Evolutionary conservation across 192 early-diverging fungal genomes (phyloP), one percentile per base, ranked within the genome.

Genomic region (Rhizophlyctis rosea): DNA sequence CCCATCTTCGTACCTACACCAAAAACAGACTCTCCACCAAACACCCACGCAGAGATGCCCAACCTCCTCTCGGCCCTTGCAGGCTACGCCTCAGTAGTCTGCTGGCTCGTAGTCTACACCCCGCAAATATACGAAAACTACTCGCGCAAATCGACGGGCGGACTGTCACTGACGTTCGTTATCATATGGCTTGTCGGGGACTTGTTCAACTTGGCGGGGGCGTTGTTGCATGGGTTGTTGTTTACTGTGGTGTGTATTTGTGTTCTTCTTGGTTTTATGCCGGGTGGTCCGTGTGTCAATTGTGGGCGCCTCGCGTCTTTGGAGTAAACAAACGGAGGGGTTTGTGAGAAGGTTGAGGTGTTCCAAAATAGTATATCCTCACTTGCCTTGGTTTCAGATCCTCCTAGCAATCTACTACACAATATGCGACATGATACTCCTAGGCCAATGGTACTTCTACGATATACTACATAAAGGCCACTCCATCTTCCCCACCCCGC

Each of bases 121-220:
- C 91, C 91, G 84, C 90, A 93, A 78, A 73, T 93, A 30, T 86
- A 73, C 62, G 78, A 84, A 60, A 93, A 91, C 75, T 91, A 90
- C 76, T 67, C 71, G 67, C 78, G 87, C 29, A 86, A 90, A 64
- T 88, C 82, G 68, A 87, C 88, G 34, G 87, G 88, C 52, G 87
- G 87, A 18, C 68, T 93, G 11, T 91, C 88, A 27, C 61, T 89
- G 51, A 57, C 70, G 3, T 91, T 91, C 70, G 73, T 90, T 55
- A 62, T 84, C 30, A 82, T 90, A 48, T 93, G 91, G 91, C 68
- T 90, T 3, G 65, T 84, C 3, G 91, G 89, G 32, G 91, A 93
- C 59, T 64, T 90, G 9, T 85, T 90, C 72, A 88, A 87, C 64
- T 67, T 91, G 24, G 57, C 82, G 29, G 91, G 91, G 7, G 81